phyloP scores from a whole-genome alignment of 2,329 filamentous ascomycete species.

The Rutstroemia sp. region DNA sequence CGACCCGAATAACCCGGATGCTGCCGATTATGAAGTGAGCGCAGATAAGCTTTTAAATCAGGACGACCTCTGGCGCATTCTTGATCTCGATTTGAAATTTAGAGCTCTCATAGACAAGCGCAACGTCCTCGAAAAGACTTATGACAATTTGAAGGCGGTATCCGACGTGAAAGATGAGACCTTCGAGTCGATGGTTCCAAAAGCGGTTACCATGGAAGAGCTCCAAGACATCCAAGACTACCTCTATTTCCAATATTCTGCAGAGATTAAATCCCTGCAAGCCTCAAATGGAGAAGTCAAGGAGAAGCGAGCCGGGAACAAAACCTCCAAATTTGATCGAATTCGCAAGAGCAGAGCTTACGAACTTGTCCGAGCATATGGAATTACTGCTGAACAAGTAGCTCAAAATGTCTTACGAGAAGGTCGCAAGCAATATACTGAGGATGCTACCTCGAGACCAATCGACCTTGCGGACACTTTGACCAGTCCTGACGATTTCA shows the following conservation, averaged over 20 bases:
- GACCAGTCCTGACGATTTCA: constrained; percentile 62
- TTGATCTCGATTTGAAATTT: constrained; percentile 93
- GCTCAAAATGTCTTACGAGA: constrained; percentile 78
- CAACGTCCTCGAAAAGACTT: constrained; percentile 73
- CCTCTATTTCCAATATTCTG: constrained; percentile 85
- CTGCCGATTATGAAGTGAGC: constrained; percentile 63
- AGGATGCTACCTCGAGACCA: constrained; percentile 73
- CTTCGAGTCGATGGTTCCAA: constrained; percentile 74
- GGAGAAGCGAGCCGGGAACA: constrained; percentile 68
- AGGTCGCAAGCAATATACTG: constrained; percentile 72
- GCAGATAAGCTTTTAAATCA: constrained; percentile 88
- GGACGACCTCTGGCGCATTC: constrained; percentile 88
- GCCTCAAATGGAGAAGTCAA: constrained; percentile 55
- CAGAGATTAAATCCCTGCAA: constrained; percentile 74
- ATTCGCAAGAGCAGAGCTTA: constrained; percentile 75
- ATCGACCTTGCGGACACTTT: constrained; percentile 81
- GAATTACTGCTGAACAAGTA: constrained; percentile 81
- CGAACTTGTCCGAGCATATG: constrained; percentile 78
- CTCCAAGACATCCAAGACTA: constrained; percentile 96
- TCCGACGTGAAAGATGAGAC: constrained; percentile 61
- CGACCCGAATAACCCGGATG: constrained; percentile 59
- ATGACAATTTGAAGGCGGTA: constrained; percentile 59
- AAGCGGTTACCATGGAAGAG: constrained; percentile 84
- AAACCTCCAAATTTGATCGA: constrained; percentile 74
- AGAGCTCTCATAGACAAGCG: constrained; percentile 88